Evolutionary conservation across 768 basidiomycete species (phyloP), one percentile per base, ranked within the genome.

Genomic region (Mycena galericulata): DNA sequence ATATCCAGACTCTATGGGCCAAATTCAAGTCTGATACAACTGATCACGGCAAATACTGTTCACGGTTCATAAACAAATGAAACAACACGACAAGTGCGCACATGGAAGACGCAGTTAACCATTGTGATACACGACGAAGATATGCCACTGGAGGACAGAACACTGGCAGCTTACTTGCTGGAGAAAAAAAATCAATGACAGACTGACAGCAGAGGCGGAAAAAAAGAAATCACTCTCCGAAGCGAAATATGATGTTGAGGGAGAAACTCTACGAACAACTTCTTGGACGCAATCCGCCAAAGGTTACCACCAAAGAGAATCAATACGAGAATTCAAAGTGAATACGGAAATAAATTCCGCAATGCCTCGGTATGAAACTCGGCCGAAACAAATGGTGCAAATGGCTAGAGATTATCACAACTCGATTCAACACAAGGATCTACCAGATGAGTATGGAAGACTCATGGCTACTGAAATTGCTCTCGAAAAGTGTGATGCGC

Each of bases 381-480:
- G 38, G 5, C 45, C 63, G 22, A 57, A 57, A 27, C 38, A 12
- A 15, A 65, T 65, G 63, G 63, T 17, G 17, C 9, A 38, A 17
- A 38, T 38, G 38, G 38, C 41, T n/a, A 20, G 43, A 30, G 54
- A 65, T 15, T 65, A 65, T 24, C 63, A 65, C 29, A 30, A 65
- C 12, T n/a, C n/a, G n/a, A n/a, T n/a, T n/a, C n/a, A n/a, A n/a
- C n/a, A n/a, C n/a, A n/a, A n/a, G n/a, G n/a, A 65, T 40, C 38
- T 8, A n/a, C 40, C 43, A 15, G 55, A 59, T 36, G 56, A 59
- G 34, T 59, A 61, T 45, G 20, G 26, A 2, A 53, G 22, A 43
- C 24, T 51, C 3, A 3, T 50, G 26, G 36, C 40, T 3, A 61
- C 55, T 20, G 8, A 40, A 3, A 40, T 57, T 7, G 26, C 29